phyloP scores from a whole-genome alignment of 1,139 yeast genomes.

The Tardiomyces digboiensis region DNA sequence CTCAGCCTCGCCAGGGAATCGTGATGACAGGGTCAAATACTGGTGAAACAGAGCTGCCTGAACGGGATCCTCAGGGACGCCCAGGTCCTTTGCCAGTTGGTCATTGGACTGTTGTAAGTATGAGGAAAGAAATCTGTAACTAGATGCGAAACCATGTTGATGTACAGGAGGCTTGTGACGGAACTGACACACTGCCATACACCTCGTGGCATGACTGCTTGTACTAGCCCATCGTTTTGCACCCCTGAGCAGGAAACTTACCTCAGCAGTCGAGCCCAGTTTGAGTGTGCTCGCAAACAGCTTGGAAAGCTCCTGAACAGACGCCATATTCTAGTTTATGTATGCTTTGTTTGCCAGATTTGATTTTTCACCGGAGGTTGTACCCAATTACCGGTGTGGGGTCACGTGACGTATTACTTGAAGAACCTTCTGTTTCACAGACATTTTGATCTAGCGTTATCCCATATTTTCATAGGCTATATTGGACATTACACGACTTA shows the following conservation, averaged over 20 bases:
- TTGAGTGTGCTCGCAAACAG: neutral
- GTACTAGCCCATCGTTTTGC: neutral
- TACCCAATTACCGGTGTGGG: neutral
- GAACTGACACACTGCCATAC: neutral
- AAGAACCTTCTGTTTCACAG: no score
- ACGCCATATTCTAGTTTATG: neutral
- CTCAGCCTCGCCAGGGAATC: slow-evolving; percentile 45
- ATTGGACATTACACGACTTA: no score
- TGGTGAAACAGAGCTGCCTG: slow-evolving; percentile 73
- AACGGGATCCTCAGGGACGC: slow-evolving; percentile 16
- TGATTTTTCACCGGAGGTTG: neutral
- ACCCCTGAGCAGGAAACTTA: neutral
- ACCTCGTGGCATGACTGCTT: no score
- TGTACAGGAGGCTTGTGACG: neutral
- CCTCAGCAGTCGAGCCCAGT: neutral
- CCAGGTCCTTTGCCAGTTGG: slow-evolving; percentile 11
- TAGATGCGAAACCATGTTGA: no score
- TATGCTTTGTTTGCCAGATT: neutral
- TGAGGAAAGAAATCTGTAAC: neutral
- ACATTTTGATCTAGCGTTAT: no score
- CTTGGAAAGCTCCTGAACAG: slow-evolving; percentile 1
- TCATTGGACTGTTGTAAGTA: slow-evolving; percentile 10
- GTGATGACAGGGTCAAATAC: slow-evolving; percentile 62
- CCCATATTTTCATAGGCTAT: no score
- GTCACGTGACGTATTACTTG: neutral